Base-by-base conservation (phyloP, 345 rosid species). In the Citrus inodora region DNA sequence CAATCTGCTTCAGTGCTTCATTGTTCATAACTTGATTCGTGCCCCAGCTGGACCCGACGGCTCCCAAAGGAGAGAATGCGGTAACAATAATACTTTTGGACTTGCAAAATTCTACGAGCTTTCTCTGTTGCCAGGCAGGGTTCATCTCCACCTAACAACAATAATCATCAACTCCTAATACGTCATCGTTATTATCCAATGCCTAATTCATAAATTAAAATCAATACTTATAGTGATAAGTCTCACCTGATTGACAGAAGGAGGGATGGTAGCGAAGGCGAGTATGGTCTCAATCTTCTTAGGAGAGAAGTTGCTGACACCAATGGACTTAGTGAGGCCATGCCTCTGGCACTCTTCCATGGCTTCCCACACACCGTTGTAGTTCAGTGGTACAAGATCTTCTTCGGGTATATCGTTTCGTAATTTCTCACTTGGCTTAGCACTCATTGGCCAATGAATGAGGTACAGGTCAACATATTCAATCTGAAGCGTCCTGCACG, bases 241-340 rank as follows among this genome's bases (percentile, higher is more conserved):
- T 46, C 74, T 80, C 56, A 80, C 79, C 48, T 80, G 83, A 53
- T 76, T 80, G 11, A 76, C 79, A 3, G 76, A 21, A 9, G 83
- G 83, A 61, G 80, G 76, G 48, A 76, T 70, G 61, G 51, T 69
- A 28, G 83, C 75, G 1, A 24, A 17, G 48, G 71, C 21, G 6
- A 80, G 76, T 37, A 70, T 28, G 25, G 9, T 17, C 60, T 58
- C 58, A 35, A 75, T 70, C 33, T 75, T 75, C 76, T 69, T 76
- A 58, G 66, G 33, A 51, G 83, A 75, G 64, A 80, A 76, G 83
- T 80, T 80, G 76, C 71, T 70, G 40, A 70, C 79, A 22, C 79
- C 79, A 62, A 69, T 70, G 30, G 70, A 38, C 64, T 76, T 75
- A 3, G 79, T 40, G 30, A 80, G 79, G 40, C 83, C 71, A 69